phyloP scores from a whole-genome alignment of 495 filamentous ascomycete species.

The Aspergillus ellipticus region DNA sequence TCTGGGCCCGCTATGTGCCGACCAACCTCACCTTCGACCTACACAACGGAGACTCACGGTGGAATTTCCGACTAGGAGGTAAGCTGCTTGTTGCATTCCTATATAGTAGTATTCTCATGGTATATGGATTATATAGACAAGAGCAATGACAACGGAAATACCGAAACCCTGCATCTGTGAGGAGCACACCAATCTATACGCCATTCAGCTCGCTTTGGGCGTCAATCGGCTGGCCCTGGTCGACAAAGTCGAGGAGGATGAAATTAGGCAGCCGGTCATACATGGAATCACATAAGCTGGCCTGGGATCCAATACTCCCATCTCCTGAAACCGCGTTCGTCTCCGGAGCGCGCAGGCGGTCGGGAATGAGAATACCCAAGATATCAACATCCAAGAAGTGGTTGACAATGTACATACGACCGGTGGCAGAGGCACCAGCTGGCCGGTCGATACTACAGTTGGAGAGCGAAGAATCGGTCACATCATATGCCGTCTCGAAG shows the following conservation, averaged over 20 bases:
- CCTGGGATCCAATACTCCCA: constrained; percentile 59
- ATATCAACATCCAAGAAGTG: constrained; percentile 44
- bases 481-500: constrained; percentile 68
- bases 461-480: constrained; percentile 44
- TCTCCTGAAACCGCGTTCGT: constrained; percentile 54
- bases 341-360: constrained; percentile 44
- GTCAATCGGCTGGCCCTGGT: constrained; percentile 55
- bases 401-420: constrained; percentile 56
- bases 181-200: constrained; percentile 24
- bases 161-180: background rate
- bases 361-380: constrained; percentile 52
- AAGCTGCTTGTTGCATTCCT: background rate
- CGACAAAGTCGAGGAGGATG: constrained; percentile 65
- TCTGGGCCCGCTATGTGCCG: background rate
- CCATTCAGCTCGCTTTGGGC: constrained; percentile 59
- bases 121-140: background rate
- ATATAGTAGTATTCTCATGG: background rate
- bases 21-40: background rate
- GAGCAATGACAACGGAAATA: background rate
- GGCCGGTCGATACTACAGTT: constrained; percentile 64
- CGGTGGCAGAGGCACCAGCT: constrained; percentile 34
- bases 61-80: background rate
- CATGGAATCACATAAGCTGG: constrained; percentile 44
- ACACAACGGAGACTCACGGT: background rate
- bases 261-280: constrained; percentile 57